These are phyloP conservation scores for Teunomyces pallodes DNA, from an alignment of 805 yeast species.

Conservation along the genomic window DNA sequence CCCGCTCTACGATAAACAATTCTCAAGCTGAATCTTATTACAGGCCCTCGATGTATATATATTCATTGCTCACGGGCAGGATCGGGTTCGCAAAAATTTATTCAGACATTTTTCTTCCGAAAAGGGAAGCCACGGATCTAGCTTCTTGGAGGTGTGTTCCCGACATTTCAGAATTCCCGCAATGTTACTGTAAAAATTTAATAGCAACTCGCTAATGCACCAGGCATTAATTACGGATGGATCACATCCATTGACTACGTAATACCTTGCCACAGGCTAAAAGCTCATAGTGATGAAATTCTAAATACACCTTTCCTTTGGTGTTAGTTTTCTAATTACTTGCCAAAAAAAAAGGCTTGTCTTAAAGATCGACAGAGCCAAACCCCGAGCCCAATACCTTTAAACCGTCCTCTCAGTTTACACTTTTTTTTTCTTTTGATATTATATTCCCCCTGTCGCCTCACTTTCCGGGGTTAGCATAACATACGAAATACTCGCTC, in stretches of 20 bases:
- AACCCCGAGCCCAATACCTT: not conserved
- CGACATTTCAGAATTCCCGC: conserved; percentile 1
- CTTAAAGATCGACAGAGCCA: not conserved
- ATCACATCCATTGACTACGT: not conserved
- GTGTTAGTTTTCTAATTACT: too few relatives aligned
- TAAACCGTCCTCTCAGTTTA: not conserved
- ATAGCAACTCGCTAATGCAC: not conserved
- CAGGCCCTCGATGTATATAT: not conserved
- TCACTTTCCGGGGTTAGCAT: not conserved
- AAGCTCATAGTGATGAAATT: too few relatives aligned
- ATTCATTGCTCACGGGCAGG: conserved; percentile 3
- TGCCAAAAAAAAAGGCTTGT: too few relatives aligned
- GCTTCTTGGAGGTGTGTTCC: not conserved
- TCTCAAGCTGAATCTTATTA: not conserved
- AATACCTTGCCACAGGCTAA: too few relatives aligned
- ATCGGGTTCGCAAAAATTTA: conserved; percentile 2
- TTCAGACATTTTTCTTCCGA: conserved; percentile 3
- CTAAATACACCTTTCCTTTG: too few relatives aligned
- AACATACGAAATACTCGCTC: not conserved
- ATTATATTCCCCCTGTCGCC: not conserved
- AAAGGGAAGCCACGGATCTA: conserved; percentile 2
- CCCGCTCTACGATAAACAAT: not conserved
- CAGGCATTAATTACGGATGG: not conserved
- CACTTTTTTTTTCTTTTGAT: not conserved
- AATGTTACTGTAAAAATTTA: not conserved